These are phyloP conservation scores for Saccharomyces hybrid DNA, from an alignment of 1,139 yeast species.

Conservation along the genomic window DNA sequence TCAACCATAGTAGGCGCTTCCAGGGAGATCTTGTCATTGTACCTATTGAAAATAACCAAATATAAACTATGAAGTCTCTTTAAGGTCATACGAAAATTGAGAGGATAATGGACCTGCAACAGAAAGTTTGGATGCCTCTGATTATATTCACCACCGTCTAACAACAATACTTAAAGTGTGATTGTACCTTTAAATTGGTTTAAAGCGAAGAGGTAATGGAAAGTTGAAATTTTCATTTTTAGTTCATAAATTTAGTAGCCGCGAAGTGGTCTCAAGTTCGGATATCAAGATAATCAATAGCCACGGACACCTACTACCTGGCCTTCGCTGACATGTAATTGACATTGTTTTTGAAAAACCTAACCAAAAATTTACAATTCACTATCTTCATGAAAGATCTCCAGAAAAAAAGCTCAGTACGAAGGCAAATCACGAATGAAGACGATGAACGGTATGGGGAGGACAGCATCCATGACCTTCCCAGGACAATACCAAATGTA, in stretches of 20 bases:
- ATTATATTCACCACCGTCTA: not conserved
- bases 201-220: not conserved
- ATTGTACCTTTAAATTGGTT: not conserved
- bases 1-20: slow-evolving; percentile 82
- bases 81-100: not conserved
- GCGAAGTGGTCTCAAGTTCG: not conserved
- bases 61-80: not conserved
- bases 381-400: not conserved
- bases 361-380: not conserved
- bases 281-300: not conserved
- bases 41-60: not conserved
- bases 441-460: not conserved
- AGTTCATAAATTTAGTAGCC: not conserved
- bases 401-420: slow-evolving; percentile 1
- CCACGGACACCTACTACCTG: not conserved
- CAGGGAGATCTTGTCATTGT: slow-evolving; percentile 34
- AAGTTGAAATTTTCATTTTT: not conserved
- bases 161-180: not conserved
- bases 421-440: slow-evolving; percentile 1
- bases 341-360: not conserved
- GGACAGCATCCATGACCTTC: not conserved
- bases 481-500: slow-evolving; percentile 2
- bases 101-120: not conserved
- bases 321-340: not conserved
- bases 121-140: not conserved